Conservation (phyloP, 805 yeast species). For the Starmerella davenportii region DNA sequence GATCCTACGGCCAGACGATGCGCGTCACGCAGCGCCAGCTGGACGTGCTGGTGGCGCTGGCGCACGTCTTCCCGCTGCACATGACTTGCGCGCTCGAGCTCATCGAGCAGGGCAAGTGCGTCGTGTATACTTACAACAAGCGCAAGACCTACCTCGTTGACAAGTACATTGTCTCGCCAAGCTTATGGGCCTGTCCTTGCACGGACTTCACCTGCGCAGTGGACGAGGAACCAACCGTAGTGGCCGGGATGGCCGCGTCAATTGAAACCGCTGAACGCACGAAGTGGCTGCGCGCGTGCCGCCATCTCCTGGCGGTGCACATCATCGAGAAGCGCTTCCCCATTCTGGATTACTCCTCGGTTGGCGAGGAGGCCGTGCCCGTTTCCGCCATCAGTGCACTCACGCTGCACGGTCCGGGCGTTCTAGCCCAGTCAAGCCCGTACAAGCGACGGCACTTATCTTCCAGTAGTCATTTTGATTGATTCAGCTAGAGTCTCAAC, state of each 20-base stretch:
- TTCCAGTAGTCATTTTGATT: too few species aligned
- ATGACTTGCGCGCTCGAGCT: conserved; percentile 14
- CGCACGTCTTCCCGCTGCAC: conserved; percentile 12
- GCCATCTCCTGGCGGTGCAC: conserved; percentile 15
- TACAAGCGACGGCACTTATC: not conserved
- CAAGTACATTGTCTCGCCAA: conserved; percentile 4
- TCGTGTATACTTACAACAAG: not conserved
- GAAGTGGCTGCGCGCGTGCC: conserved; percentile 10
- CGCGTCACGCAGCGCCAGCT: conserved; percentile 7
- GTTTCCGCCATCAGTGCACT: not conserved
- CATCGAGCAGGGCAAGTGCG: conserved; percentile 11
- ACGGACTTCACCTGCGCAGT: conserved; percentile 3
- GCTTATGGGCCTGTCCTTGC: conserved; percentile 15
- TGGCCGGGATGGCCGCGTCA: too few species aligned
- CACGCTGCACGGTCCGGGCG: not conserved
- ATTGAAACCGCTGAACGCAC: not conserved
- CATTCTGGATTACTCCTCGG: not conserved
- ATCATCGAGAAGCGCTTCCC: conserved; percentile 5
- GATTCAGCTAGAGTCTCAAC: too few species aligned
- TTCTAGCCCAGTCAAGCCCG: not conserved
- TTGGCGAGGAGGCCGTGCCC: not conserved
- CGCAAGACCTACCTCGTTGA: conserved; percentile 1
- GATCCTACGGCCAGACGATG: conserved; percentile 5
- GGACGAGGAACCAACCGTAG: too few species aligned
- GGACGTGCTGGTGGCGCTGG: conserved; percentile 10